Evolutionary conservation across 2,329 filamentous ascomycete species (phyloP).

Genomic region (Talaromyces funiculosus): DNA sequence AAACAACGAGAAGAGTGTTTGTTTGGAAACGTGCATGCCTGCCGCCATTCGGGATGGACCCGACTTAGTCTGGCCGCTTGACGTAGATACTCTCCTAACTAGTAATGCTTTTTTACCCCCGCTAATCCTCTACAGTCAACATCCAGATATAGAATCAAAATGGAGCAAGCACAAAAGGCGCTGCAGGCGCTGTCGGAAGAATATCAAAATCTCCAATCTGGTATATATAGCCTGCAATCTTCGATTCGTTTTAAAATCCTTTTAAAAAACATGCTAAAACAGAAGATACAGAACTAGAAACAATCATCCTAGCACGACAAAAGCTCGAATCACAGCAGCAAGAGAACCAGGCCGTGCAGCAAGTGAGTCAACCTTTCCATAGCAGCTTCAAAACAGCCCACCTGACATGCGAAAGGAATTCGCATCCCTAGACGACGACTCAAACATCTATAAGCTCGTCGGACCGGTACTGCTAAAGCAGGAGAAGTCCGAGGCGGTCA

Average conservation of each 20-base stretch:
- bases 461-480: conserved; percentile 93
- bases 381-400: background rate
- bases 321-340: conserved; percentile 88
- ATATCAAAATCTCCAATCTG: conserved; percentile 79
- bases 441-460: conserved; percentile 92
- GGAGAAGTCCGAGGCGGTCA: conserved; percentile 81
- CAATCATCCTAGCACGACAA: conserved; percentile 70
- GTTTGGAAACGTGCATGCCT: background rate
- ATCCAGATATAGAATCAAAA: conserved; percentile 29
- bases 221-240: conserved; percentile 42
- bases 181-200: conserved; percentile 81
- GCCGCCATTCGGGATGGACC: background rate
- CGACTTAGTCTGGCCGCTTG: background rate
- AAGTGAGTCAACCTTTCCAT: conserved; percentile 45
- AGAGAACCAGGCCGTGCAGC: conserved; percentile 83
- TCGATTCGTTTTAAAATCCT: too few species aligned
- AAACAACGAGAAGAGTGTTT: conserved; percentile 1
- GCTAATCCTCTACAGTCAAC: background rate
- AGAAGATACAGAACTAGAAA: conserved; percentile 65
- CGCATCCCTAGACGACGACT: conserved; percentile 66
- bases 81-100: background rate
- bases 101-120: background rate
- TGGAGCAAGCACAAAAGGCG: conserved; percentile 69
- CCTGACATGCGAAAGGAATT: conserved; percentile 59
- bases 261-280: conserved; percentile 8